Base-by-base conservation (phyloP, 2,329 filamentous ascomycete genomes). In the Phaeosphaeriaceae sp. region DNA sequence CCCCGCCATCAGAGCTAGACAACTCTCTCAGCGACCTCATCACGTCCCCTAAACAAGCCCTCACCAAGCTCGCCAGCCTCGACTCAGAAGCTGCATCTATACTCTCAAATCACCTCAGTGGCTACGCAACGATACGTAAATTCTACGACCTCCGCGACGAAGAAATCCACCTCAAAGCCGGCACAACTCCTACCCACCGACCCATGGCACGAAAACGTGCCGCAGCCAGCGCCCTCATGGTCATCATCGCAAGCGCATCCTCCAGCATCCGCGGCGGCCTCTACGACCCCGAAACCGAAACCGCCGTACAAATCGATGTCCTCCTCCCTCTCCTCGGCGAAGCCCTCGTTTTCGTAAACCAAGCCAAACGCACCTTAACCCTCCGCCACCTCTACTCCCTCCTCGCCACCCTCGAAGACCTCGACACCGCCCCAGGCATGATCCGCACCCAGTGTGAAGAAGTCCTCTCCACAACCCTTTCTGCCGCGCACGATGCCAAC, bases 241-340 rank as follows among this genome's bases (percentile, higher is more conserved):
- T 90, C n/a, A 87, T 96, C 50, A 89, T 97, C 61, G 84, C 87
- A 45, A 94, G 89, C 67, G 88, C 93, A 2, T 88, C 90, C 48
- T 92, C 96, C 71, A 93, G 90, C 68, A 96, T 97, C 62, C 89
- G 90, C 48, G 93, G 93, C 46, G 93, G 93, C 1, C 79, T 97
- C 2, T 96, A 92, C 70, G 92, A 97, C 67, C 85, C 87, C 18
- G 83, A 84, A 15, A 84, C 89, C 11, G 89, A 92, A 65, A 87
- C 90, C 0, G 90, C 96, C 6, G 88, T 97, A 15, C 90, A 90
- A 61, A 89, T 95, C 54, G 93, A 97, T 63, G 92, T 92, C 43
- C 75, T 97, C 17, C 79, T 97, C 7, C 86, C 88, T 3, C 79
- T 97, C 12, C 81, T 97, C 1, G 92, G 91, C 42, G 93, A 97